Conservation (phyloP, 768 basidiomycete species). For the Phlebiopsis gigantea region DNA sequence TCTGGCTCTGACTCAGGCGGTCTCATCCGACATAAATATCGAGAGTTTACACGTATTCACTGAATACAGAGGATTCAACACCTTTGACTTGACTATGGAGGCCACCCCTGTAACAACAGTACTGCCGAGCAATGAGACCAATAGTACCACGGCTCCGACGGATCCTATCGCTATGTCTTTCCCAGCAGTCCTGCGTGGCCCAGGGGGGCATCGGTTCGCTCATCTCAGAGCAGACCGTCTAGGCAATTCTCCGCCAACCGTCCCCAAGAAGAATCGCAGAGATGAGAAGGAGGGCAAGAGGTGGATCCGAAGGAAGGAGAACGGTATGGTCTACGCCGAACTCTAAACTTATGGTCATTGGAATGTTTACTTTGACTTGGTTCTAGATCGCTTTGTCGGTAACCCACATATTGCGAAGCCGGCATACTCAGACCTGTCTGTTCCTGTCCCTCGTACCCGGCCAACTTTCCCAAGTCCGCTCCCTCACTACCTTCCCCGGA, state of each 20-base stretch:
- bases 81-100: background rate
- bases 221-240: conserved; percentile 34
- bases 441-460: conserved; percentile 37
- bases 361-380: background rate
- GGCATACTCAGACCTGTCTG: conserved; percentile 46
- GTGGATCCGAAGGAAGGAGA: conserved; percentile 71
- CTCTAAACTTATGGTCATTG: background rate
- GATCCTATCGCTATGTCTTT: conserved; percentile 58
- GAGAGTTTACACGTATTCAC: background rate
- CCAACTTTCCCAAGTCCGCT: conserved; percentile 76
- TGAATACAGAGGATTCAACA: background rate
- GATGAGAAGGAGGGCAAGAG: conserved; percentile 74
- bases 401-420: conserved; percentile 73
- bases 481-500: conserved; percentile 64
- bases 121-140: background rate
- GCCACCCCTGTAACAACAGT: background rate
- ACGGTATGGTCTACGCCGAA: conserved; percentile 38
- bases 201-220: conserved; percentile 45
- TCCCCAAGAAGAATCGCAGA: conserved; percentile 38
- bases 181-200: conserved; percentile 62
- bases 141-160: background rate
- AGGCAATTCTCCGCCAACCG: conserved; percentile 6
- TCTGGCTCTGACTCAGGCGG: background rate
- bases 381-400: conserved; percentile 59
- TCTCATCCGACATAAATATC: background rate